phyloP scores from a whole-genome alignment of 495 filamentous ascomycete species.

The Hypoxylon intermedium region DNA sequence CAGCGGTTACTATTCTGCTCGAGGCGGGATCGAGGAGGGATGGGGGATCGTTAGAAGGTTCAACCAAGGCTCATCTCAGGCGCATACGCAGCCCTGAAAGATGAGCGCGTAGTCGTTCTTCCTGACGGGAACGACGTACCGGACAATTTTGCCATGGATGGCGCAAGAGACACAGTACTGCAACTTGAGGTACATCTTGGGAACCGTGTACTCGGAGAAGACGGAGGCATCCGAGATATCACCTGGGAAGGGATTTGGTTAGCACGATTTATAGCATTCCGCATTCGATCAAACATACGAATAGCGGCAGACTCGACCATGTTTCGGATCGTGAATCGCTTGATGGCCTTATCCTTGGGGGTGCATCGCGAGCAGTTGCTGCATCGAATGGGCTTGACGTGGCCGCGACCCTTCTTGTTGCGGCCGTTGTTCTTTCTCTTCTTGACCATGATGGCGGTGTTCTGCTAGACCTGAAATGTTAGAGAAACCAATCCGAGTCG shows the following conservation, averaged over 20 bases:
- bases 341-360: constrained; percentile 99
- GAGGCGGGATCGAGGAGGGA: constrained; percentile 16
- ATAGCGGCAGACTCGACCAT: constrained; percentile 99
- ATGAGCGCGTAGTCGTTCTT: constrained; percentile 42
- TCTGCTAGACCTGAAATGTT: constrained; percentile 43
- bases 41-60: constrained; percentile 50
- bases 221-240: constrained; percentile 99
- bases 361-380: constrained; percentile 99
- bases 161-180: constrained; percentile 99
- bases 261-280: no score
- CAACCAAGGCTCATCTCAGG: constrained; percentile 68
- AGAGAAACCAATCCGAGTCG: constrained; percentile 11
- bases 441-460: constrained; percentile 95
- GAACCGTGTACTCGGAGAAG: constrained; percentile 98
- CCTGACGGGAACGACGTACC: constrained; percentile 70
- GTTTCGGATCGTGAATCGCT: constrained; percentile 99
- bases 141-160: constrained; percentile 99
- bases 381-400: constrained; percentile 99
- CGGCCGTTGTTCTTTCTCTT: constrained; percentile 99
- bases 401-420: constrained; percentile 99
- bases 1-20: constrained; percentile 35
- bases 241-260: constrained; percentile 62
- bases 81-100: constrained; percentile 49
- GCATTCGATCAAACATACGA: constrained; percentile 76
- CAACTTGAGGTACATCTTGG: constrained; percentile 99